Evolutionary conservation across 2,329 filamentous ascomycete genomes (phyloP).

Genomic region (Fonsecaea pedrosoi): DNA sequence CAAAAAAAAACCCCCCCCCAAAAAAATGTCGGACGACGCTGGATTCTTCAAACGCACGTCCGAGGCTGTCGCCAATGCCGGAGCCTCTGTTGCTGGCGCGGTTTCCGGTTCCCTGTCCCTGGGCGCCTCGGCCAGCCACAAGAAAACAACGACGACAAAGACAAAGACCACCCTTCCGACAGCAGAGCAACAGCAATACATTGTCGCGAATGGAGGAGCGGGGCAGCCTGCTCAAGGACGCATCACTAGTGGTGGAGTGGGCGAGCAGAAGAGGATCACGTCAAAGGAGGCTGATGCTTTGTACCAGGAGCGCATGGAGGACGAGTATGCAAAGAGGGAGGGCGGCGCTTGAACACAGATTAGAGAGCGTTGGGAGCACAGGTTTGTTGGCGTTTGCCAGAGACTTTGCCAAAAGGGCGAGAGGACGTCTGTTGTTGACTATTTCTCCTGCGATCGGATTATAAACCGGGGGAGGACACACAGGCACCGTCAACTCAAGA

Average conservation of each 20-base stretch:
- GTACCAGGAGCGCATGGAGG: conserved; percentile 56
- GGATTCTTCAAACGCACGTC: conserved; percentile 36
- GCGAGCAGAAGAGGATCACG: conserved; percentile 33
- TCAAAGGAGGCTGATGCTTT: conserved; percentile 52
- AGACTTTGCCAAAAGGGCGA: background rate
- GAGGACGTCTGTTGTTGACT: background rate
- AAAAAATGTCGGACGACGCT: conserved; percentile 31
- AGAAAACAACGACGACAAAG: conserved; percentile 38
- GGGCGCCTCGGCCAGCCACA: conserved; percentile 32
- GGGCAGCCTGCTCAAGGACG: conserved; percentile 28
- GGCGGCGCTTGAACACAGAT: conserved; percentile 28
- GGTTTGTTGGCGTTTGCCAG: background rate
- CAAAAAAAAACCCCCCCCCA: too few relatives aligned
- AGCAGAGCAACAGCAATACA: conserved; percentile 21
- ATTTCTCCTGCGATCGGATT: background rate
- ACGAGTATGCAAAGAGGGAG: conserved; percentile 56
- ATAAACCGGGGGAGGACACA: background rate
- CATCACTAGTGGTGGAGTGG: conserved; percentile 24
- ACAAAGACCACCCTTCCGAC: conserved; percentile 14
- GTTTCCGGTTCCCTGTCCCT: conserved; percentile 36
- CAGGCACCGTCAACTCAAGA: background rate
- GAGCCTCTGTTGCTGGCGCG: conserved; percentile 34
- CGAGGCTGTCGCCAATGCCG: conserved; percentile 36
- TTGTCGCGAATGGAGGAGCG: conserved; percentile 42
- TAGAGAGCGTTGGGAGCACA: too few relatives aligned